Evolutionary conservation across 805 yeast genomes (phyloP), one percentile per base, ranked within the genome.

Genomic region (Blastobotrys attinorum): DNA sequence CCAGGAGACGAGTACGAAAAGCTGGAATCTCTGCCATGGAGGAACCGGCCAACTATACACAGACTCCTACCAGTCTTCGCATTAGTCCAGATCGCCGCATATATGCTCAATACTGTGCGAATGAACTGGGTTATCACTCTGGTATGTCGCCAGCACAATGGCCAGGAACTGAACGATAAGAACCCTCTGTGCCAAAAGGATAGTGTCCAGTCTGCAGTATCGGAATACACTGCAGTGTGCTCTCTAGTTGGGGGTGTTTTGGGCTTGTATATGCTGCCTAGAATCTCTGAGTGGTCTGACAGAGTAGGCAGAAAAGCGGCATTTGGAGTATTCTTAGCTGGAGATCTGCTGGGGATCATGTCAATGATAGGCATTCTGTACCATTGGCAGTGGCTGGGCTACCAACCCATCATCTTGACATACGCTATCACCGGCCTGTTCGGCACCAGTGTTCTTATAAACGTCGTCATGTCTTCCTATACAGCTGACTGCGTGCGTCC

Each of bases 71-170:
- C 44, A 8, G 39, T 41, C 10, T 34, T 8, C 13, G 27, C 32
- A 13, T 17, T 34, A 13, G 44, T 33, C 3, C 22, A 41, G 39
- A 41, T 41, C 5, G 22, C 44, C 4, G 20, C 31, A 2, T 41
- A 33, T 23, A 34, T 41, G 39, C 16, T 34, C n/a, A 34, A 34
- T 20, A 35, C 39, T 4, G 47, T 49, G 2, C 35, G 34, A 40
- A 38, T 49, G 27, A 49, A 49, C 31, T 49, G 52, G 52, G 47
- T 40, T 3, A 36, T 47, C 16, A 39, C 50, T 18, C 20, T 49
- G 31, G 50, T 47, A 4, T 49, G 52, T 31, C 22, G 46, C 4
- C 29, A 27, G 23, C 15, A 36, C 11, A 46, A 46, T 22, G 13
- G 20, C 7, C n/a, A 31, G 40, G 27, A 31, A 7, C 31, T 49